Base-by-base conservation (phyloP, 2,329 filamentous ascomycete genomes). In the Teratosphaeriaceae sp. region DNA sequence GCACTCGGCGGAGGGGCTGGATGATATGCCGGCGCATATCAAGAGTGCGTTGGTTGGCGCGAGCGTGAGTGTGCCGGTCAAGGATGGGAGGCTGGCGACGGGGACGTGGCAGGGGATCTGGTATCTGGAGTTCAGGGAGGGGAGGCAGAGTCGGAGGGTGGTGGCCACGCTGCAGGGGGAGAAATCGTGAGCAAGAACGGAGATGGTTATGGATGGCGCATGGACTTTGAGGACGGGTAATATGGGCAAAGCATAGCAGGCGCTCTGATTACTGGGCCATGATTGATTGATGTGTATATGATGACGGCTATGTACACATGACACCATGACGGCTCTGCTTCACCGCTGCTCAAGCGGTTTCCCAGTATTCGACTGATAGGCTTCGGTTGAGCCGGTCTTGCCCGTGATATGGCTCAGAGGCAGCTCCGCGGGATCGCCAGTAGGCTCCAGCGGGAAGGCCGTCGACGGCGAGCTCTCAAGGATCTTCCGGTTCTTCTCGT, bases 21-120 rank as follows among this genome's bases (percentile, higher is more conserved):
- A 98, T 69, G 92, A 97, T 66, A 96, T 97, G 88, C 92, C 92
- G 79, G 89, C 88, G 46, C 92, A 98, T 66, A 84, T 98, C 64
- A 98, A 98, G 69, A 88, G 83, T 45, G 85, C 88, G 0, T 70
- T 98, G 38, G 75, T 97, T 22, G 92, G 92, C 12, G 87, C 89
- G 3, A 94, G 85, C 54, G 80, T 97, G 2, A 90, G 82, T 5
- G 84, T 98, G 45, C 92, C 92, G 1, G 96, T 98, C 63, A 84
- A 78, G 47, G 81, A 97, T 59, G 92, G 92, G 29, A 81, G 78
- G 55, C 65, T 97, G 61, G 82, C 71, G 8, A 78, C 74, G 13
- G 79, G 79, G 1, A 82, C 79, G 13, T 90, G 85, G 86, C 86
- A 92, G 80, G 80, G 92, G 0, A 90, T 97, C 46, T 97, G 87